Evolutionary conservation across 495 filamentous ascomycete genomes (phyloP), one percentile per base, ranked within the genome.

Genomic region (Talaromyces nanjingensis): DNA sequence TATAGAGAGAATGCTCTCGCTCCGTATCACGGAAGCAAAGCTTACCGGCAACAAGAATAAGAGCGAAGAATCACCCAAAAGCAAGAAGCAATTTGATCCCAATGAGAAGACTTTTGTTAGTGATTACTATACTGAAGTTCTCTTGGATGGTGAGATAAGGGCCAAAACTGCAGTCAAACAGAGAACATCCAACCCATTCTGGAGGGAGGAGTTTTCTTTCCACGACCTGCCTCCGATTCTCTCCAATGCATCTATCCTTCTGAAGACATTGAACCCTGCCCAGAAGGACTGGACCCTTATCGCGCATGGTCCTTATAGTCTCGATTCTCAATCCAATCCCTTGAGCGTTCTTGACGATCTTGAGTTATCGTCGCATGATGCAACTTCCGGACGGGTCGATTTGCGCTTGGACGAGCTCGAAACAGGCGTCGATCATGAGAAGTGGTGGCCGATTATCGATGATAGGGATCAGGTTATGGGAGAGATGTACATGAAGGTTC

Each of bases 121-220:
- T 59, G 77, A 79, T 65, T 97, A 93, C 67, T 92, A 96, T 61
- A 91, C 90, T 14, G 96, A 99, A 74, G 86, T 97, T n/a, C 82
- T 93, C 4, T 76, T 99, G 12, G 94, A 98, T 74, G 90, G 90
- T 12, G 92, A 98, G 68, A 85, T 93, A 34, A 84, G 93, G 62
- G 91, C 91, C 16, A 88, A 91, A 65, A 97, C 94, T 9, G 88
- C 88, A 27, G 87, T 90, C 22, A 93, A 93, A 73, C 81, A 83
- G 64, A 89, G 91, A 62, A 93, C 89, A 14, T 86, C 84, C 59
- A 91, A 87, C 69, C 94, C 92, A 0, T 96, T 98, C 67, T 99
- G 96, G 94, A 83, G 92, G 31, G 94, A 98, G 77, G 92, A 93
- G 49, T 93, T 91, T 68, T 85, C 89, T 55, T 97, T 97, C 70